These are phyloP conservation scores for Mariannaea elegans DNA, from an alignment of 2,329 filamentous ascomycete genomes.

Conservation along the genomic window DNA sequence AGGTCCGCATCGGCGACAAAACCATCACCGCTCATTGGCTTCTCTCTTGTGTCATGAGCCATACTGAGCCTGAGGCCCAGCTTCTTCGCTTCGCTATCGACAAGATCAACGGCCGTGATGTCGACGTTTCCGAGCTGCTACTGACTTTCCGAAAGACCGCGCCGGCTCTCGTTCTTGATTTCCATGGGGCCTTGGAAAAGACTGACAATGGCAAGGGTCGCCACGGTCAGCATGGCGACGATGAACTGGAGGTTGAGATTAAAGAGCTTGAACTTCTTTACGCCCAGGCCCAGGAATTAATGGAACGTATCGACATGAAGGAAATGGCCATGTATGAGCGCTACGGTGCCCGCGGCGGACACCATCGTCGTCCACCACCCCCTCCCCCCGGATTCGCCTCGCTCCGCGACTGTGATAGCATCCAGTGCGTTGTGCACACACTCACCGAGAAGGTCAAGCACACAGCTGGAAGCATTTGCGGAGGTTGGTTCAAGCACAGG, in stretches of 20 bases:
- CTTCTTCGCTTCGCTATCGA: slow-evolving; percentile 55
- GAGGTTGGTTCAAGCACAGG: slow-evolving; percentile 25
- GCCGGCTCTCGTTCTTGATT: slow-evolving; percentile 52
- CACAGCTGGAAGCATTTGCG: slow-evolving; percentile 32
- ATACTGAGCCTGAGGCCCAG: slow-evolving; percentile 52
- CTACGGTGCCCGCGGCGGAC: slow-evolving; percentile 37
- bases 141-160: slow-evolving; percentile 57
- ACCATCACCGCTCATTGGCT: slow-evolving; percentile 55
- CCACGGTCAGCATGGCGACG: slow-evolving; percentile 25
- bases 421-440: slow-evolving; percentile 52
- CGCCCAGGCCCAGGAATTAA: slow-evolving; percentile 51
- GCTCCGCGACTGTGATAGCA: slow-evolving; percentile 30
- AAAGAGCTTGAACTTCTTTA: slow-evolving; percentile 55
- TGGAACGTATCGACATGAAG: slow-evolving; percentile 53
- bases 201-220: background rate
- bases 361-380: slow-evolving; percentile 22
- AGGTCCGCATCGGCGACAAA: slow-evolving; percentile 50
- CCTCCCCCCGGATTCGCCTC: slow-evolving; percentile 34
- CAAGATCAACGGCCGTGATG: slow-evolving; percentile 51
- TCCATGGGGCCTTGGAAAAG: slow-evolving; percentile 49
- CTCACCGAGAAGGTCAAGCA: slow-evolving; percentile 51
- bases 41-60: slow-evolving; percentile 54
- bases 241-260: slow-evolving; percentile 52
- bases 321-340: slow-evolving; percentile 50
- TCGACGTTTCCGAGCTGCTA: slow-evolving; percentile 51